Base-by-base conservation (phyloP, 1,139 yeast genomes). In the Pichia sp. region DNA sequence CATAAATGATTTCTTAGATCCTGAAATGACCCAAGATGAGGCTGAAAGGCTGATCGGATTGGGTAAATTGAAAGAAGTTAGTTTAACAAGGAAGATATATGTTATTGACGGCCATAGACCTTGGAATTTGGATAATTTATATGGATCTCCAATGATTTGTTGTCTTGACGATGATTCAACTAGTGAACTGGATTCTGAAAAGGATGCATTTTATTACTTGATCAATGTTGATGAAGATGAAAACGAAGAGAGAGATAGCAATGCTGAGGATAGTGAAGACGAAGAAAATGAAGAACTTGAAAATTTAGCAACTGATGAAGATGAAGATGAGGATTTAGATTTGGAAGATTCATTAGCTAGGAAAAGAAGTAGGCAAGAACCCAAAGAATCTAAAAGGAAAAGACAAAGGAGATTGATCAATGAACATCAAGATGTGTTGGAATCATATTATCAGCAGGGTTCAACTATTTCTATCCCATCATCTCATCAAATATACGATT, bases 71-170 rank as follows among this genome's bases (percentile, higher is more conserved):
- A 41, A 44, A 4, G 52, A 53, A 2, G 50, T 59, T 30, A 60
- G 57, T 34, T 62, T 72, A 37, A 70, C 67, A 40, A 71, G 84
- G 56, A 74, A 74, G 51, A 74, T 94, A 1, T 94, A 86, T 61
- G 77, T 94, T 15, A 74, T 92, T 51, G 99, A 94, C 65, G 92
- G 95, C 6, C 95, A 87, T 56, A 71, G 97, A 54, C 99, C 98
- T 3, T 92, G 97, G 97, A 89, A 89, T 65, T 70, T 94, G 56
- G 96, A 90, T 62, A 94, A 94, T 63, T 63, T 92, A 46, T 90
- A 87, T 72, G 96, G 95, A 3, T 82, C 95, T 2, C 77, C 80
- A n/a, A 73, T 80, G 57, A 79, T 92, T 12, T 73, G 79, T 7
- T 92, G 97, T 64, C 77, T 90, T 52, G 97, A 92, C 61, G 98